Evolutionary conservation across 768 basidiomycete genomes (phyloP).

Genomic region (Podaxis mareebaensis): DNA sequence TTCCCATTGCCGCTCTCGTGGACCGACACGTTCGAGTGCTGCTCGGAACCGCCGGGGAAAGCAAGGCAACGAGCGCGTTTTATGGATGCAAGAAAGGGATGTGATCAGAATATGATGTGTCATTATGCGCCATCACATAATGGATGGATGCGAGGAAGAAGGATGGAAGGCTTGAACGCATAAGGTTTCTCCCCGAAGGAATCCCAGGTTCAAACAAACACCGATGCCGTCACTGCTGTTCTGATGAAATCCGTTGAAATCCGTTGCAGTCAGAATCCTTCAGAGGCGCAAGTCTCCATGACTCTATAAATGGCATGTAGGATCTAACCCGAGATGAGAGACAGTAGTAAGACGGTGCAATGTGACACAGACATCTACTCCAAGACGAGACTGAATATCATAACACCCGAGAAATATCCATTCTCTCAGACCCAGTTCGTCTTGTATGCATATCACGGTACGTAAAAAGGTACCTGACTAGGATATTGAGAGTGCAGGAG

Average conservation of each 20-base stretch:
- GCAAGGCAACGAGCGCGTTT: slow-evolving; percentile 3
- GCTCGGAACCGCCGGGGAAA: slow-evolving; percentile 6
- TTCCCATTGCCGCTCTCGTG: neutral
- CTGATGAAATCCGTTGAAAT: slow-evolving; percentile 21
- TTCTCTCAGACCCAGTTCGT: neutral
- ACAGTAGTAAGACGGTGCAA: neutral
- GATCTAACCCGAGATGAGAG: neutral
- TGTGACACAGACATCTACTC: neutral
- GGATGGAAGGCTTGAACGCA: slow-evolving; percentile 2
- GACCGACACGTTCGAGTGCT: neutral
- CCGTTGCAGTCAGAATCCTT: slow-evolving; percentile 19
- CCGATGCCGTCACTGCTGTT: slow-evolving; percentile 27
- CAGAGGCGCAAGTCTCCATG: neutral
- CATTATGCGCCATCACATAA: slow-evolving; percentile 14
- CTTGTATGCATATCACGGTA: neutral
- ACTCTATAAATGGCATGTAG: neutral
- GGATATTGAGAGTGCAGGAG: neutral
- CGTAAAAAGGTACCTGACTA: slow-evolving; percentile 9
- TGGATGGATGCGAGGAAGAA: slow-evolving; percentile 6
- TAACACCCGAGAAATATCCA: neutral
- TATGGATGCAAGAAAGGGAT: neutral
- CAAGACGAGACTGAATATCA: neutral
- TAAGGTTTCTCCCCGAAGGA: slow-evolving; percentile 14
- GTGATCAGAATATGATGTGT: slow-evolving; percentile 11
- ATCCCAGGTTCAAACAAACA: slow-evolving; percentile 27